phyloP scores from a whole-genome alignment of 2,329 filamentous ascomycete genomes.

The Helotiales sp. region DNA sequence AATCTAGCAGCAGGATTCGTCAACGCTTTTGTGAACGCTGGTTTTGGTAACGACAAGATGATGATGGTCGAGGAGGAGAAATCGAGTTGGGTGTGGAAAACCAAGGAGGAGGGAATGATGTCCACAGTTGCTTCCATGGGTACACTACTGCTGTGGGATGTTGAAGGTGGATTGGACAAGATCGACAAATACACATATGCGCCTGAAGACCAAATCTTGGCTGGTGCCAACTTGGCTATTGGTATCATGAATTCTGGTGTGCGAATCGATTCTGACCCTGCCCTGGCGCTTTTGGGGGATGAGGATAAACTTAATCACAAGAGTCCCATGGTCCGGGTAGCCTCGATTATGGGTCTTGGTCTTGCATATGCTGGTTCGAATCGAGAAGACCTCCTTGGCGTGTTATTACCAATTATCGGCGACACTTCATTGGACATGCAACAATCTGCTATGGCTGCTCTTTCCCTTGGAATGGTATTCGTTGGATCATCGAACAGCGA shows the following conservation, averaged over 20 bases:
- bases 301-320: slow-evolving; percentile 76
- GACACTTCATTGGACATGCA: slow-evolving; percentile 90
- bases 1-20: slow-evolving; percentile 96
- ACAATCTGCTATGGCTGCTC: slow-evolving; percentile 90
- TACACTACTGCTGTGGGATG: slow-evolving; percentile 89
- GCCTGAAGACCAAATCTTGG: slow-evolving; percentile 79
- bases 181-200: slow-evolving; percentile 94
- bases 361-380: slow-evolving; percentile 93
- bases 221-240: slow-evolving; percentile 87
- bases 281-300: slow-evolving; percentile 82
- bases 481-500: slow-evolving; percentile 91
- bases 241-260: slow-evolving; percentile 96
- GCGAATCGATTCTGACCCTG: slow-evolving; percentile 84
- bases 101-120: slow-evolving; percentile 96
- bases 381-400: slow-evolving; percentile 82
- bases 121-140: slow-evolving; percentile 93
- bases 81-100: slow-evolving; percentile 98
- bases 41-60: slow-evolving; percentile 94
- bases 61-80: slow-evolving; percentile 91
- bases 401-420: slow-evolving; percentile 81
- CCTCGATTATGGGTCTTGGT: slow-evolving; percentile 94
- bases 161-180: slow-evolving; percentile 87
- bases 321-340: slow-evolving; percentile 74
- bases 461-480: slow-evolving; percentile 86
- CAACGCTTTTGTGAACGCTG: slow-evolving; percentile 95